Base-by-base conservation (phyloP, 129 eudicot species). In the Oenanthe sinensis region DNA sequence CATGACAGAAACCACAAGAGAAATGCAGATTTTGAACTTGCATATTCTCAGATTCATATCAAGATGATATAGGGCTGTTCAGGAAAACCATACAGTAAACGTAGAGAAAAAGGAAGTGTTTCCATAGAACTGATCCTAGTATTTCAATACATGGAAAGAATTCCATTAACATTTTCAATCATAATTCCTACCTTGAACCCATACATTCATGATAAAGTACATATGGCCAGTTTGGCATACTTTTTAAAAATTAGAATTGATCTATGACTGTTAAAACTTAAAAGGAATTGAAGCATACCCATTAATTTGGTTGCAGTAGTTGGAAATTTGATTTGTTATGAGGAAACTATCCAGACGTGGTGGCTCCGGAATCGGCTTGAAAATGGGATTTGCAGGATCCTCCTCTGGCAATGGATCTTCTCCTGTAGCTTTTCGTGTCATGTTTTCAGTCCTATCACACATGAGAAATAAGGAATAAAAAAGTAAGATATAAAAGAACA, bases 321-420 rank as follows among this genome's bases (percentile, higher is more conserved):
- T 96, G 83, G 97, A 83, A 42, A 92, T 87, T 90, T 92, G 97
- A 89, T 96, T 96, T 63, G 99, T 96, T 65, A 92, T 86, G 71
- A 96, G 89, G 83, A 92, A 96, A 86, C 97, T 96, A 69, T 96
- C 97, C 85, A 96, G 79, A 69, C 99, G 81, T 69, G 99, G 89
- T 33, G 99, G 99, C 86, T 92, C 97, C 6, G 92, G 97, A 65
- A 90, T 86, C 76, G 93, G 97, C 86, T 96, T 96, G 71, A 96
- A 96, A 22, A 95, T 71, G 16, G 96, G 92, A 71, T 91, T 91
- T 24, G 92, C 79, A 52, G 97, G 97, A 86, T 96, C 99, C 89
- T 96, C 99, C 85, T 96, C 97, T 5, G 99, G 99, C 82, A 92
- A 86, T 14, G 95, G 97, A 60, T 96, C 99, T 87, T 96, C 99